phyloP scores from a whole-genome alignment of 805 yeast genomes.

The Candida verbasci region DNA sequence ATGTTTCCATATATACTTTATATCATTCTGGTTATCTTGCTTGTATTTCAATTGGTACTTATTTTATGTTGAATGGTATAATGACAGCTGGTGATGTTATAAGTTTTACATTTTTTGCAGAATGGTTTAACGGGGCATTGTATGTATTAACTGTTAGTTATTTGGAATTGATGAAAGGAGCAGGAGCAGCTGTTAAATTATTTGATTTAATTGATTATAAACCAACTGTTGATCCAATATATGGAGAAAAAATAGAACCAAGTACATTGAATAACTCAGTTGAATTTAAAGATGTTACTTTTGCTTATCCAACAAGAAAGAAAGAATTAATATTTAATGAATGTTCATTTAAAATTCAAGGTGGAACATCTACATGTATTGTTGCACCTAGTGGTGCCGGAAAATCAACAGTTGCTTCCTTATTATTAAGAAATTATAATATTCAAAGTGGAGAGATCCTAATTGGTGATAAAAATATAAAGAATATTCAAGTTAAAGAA shows the following conservation, averaged over 20 bases:
- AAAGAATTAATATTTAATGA: slow-evolving; percentile 32
- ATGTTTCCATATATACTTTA: slow-evolving; percentile 38
- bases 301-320: slow-evolving; percentile 38
- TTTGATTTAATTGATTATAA: slow-evolving; percentile 38
- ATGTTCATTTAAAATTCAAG: slow-evolving; percentile 30
- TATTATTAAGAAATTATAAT: slow-evolving; percentile 50
- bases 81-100: slow-evolving; percentile 47
- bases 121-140: slow-evolving; percentile 40
- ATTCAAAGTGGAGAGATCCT: slow-evolving; percentile 44
- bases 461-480: slow-evolving; percentile 50
- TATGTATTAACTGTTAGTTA: slow-evolving; percentile 43
- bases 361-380: slow-evolving; percentile 36
- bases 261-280: slow-evolving; percentile 23
- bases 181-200: slow-evolving; percentile 42
- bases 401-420: slow-evolving; percentile 53
- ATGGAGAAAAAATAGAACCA: slow-evolving; percentile 24
- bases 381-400: slow-evolving; percentile 63
- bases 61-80: slow-evolving; percentile 36
- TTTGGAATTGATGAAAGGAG: slow-evolving; percentile 44
- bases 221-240: slow-evolving; percentile 31
- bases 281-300: slow-evolving; percentile 35
- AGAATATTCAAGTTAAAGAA: slow-evolving; percentile 43
- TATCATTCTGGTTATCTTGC: slow-evolving; percentile 41
- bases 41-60: slow-evolving; percentile 40
- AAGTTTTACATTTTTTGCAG: slow-evolving; percentile 43